Evolutionary conservation across 2,329 filamentous ascomycete species (phyloP).

Genomic region (Penicillium palitans): DNA sequence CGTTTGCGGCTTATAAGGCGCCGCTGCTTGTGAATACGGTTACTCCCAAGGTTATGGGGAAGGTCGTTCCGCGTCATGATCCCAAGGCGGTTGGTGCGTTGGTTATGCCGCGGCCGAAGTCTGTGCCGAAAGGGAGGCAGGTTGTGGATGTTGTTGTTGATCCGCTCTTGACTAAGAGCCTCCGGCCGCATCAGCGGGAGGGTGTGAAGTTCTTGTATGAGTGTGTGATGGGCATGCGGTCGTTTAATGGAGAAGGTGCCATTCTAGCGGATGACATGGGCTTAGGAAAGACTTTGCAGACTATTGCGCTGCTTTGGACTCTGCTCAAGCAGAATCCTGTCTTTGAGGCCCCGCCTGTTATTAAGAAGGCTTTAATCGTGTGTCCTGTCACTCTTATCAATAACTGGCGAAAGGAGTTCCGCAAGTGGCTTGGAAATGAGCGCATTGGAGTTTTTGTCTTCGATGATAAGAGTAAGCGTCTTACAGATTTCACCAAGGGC

Average conservation of each 20-base stretch:
- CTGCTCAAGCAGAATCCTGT: slow-evolving; percentile 70
- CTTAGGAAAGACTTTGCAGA: slow-evolving; percentile 71
- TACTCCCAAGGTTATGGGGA: slow-evolving; percentile 45
- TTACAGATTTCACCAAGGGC: slow-evolving; percentile 69
- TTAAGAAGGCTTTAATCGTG: slow-evolving; percentile 71
- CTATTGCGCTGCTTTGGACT: slow-evolving; percentile 70
- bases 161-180: slow-evolving; percentile 61
- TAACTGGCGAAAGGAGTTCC: slow-evolving; percentile 73
- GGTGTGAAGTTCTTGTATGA: slow-evolving; percentile 72
- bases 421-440: slow-evolving; percentile 72
- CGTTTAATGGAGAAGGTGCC: slow-evolving; percentile 66
- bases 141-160: slow-evolving; percentile 73
- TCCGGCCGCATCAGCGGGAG: slow-evolving; percentile 68
- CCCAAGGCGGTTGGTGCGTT: slow-evolving; percentile 60
- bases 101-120: slow-evolving; percentile 64
- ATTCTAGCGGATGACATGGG: slow-evolving; percentile 77
- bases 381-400: slow-evolving; percentile 71
- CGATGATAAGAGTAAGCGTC: slow-evolving; percentile 58
- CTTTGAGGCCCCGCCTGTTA: slow-evolving; percentile 58
- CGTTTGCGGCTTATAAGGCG: slow-evolving; percentile 59
- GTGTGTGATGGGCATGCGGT: slow-evolving; percentile 71
- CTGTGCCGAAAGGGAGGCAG: slow-evolving; percentile 60
- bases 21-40: slow-evolving; percentile 59
- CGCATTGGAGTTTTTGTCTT: slow-evolving; percentile 68
- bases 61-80: slow-evolving; percentile 65